Evolutionary conservation across 371 early-diverging fungal genomes (phyloP), one percentile per base, ranked within the genome.

Genomic region (Apophysomyces elegans): DNA sequence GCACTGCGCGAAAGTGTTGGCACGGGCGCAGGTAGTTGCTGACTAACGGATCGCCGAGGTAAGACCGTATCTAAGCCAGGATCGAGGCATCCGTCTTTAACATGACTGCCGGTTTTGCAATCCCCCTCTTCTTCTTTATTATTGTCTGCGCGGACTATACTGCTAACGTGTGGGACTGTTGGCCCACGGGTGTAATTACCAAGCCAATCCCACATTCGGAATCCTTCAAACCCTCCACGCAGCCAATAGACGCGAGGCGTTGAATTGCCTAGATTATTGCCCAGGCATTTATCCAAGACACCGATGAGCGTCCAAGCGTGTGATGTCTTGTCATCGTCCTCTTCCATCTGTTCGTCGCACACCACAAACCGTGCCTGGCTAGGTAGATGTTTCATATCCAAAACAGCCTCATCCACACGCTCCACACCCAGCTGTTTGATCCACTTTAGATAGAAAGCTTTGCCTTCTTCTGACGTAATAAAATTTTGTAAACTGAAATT

Each of bases 401-500:
- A 56, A 21, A 50, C 54, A 35, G 21, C 21, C 9, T 50, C 54
- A 8, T 50, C 54, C 21, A 50, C 18, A 50, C 6, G 21, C 8
- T 1, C 7, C 21, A 8, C 35, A 5, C 54, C 54, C 21, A 50
- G 1, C 36, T 45, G 8, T 46, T 54, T 47, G n/a, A 67, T 47
- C 78, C 78, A 77, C 5, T 63, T 26, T 2, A 59, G 16, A 58
- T 71, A 79, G 2, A 64, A 58, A 5, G 85, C 79, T 21, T 72
- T 80, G 12, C 84, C 86, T 64, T 87, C 81, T 0, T 81, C 76
- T 38, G 87, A 87, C 0, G 87, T 84, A 43, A 88, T 87, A 57
- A 88, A 88, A 35, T 81, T 84, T 56, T 86, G 86, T 4, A 88
- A 62, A n/a, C 79, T 83, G 57, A 87, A 87, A 50, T 86, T 82